Conservation (phyloP, 169 alveolate species). For the Amoebophrya sp. region DNA sequence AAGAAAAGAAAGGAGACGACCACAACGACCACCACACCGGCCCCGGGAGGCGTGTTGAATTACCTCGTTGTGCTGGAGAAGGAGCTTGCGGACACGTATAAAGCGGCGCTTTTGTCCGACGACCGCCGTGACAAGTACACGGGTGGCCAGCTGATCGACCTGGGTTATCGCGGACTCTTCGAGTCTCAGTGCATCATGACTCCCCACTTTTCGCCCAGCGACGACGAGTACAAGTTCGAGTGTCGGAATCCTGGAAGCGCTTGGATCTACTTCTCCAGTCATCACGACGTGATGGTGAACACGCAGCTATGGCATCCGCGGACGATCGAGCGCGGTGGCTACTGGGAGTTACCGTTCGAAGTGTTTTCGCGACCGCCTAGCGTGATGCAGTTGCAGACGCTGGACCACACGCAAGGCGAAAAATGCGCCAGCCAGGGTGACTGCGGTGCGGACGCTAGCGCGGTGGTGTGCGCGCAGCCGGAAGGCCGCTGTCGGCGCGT, state of each 20-base stretch:
- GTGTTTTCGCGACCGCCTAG: neutral
- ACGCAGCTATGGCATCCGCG: neutral
- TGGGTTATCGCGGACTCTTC: neutral
- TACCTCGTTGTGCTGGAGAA: neutral
- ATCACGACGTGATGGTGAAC: neutral
- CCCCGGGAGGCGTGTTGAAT: neutral
- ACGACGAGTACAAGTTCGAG: neutral
- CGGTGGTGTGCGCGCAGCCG: neutral
- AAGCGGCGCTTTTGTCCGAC: neutral
- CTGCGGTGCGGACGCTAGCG: neutral
- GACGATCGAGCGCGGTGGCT: neutral
- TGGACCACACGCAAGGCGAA: neutral
- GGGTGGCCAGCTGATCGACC: neutral
- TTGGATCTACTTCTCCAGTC: neutral
- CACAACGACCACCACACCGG: neutral
- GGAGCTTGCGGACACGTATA: neutral
- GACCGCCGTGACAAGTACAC: neutral
- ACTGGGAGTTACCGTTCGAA: neutral
- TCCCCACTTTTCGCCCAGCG: neutral
- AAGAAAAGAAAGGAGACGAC: neutral
- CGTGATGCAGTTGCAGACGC: neutral
- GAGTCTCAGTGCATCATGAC: neutral
- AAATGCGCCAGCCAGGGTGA: neutral
- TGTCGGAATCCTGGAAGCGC: neutral
- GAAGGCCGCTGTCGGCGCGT: neutral